phyloP scores from a whole-genome alignment of 306 rosid genomes.

The Quillaja saponaria region DNA sequence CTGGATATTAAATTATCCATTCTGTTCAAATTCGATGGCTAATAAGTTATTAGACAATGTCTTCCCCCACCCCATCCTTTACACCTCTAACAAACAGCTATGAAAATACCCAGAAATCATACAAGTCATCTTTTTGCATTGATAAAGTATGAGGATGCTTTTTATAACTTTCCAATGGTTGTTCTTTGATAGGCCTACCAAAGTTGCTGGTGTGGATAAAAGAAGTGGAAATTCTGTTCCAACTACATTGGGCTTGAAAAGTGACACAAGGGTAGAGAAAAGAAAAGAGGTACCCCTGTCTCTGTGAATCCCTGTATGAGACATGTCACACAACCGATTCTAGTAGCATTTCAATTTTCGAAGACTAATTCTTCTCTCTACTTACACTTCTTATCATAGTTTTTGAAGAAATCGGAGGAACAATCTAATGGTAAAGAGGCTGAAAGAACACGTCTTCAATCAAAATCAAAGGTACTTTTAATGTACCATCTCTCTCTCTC shows the following conservation, averaged over 20 bases:
- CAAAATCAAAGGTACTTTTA: slow-evolving; percentile 61
- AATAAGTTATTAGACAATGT: no score
- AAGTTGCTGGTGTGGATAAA: slow-evolving; percentile 47
- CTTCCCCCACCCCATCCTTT: no score
- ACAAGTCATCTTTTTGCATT: slow-evolving; percentile 9
- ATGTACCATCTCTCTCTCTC: slow-evolving; percentile 8
- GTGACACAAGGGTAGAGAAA: slow-evolving; percentile 49
- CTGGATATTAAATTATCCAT: no score
- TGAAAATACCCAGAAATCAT: neutral
- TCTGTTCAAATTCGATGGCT: no score
- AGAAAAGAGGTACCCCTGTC: slow-evolving; percentile 54
- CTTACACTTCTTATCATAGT: slow-evolving; percentile 24
- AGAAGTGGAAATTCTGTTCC: slow-evolving; percentile 46
- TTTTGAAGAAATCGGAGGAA: slow-evolving; percentile 48
- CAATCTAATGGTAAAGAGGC: slow-evolving; percentile 45
- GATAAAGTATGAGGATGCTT: slow-evolving; percentile 16
- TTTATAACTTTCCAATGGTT: slow-evolving; percentile 14
- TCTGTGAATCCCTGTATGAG: neutral
- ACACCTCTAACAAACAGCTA: neutral
- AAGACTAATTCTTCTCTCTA: slow-evolving; percentile 17
- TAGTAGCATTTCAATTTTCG: slow-evolving; percentile 16
- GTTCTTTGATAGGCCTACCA: slow-evolving; percentile 51
- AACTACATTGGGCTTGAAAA: slow-evolving; percentile 43
- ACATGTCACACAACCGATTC: slow-evolving; percentile 8
- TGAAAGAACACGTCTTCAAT: slow-evolving; percentile 48